Evolutionary conservation across 768 basidiomycete genomes (phyloP), one percentile per base, ranked within the genome.

Genomic region (Brasilioporus rufonigricans): DNA sequence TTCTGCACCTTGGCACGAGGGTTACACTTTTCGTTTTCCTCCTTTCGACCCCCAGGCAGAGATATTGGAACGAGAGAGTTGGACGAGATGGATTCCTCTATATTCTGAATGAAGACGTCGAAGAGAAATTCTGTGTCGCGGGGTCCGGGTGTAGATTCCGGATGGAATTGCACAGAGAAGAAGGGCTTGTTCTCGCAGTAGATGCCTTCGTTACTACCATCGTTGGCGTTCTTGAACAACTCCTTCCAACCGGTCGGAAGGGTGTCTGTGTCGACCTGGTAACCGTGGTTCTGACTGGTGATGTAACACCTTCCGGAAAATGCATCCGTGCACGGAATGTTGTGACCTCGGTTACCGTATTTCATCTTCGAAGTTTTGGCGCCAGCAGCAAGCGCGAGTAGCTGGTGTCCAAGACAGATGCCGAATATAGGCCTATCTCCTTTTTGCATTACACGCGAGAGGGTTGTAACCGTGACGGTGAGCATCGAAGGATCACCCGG

Each of bases 151-250:
- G 91, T 92, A 29, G 91, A 93, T 72, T 99, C 97, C 23, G 97
- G 97, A 71, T 99, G 97, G 80, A 99, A 99, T 70, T 99, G 97
- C 19, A 98, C 96, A 21, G 96, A 98, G 74, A 99, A 98, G 79
- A 91, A 97, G 0, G 97, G 96, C 61, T 91, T 91, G 69, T 86
- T 82, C 57, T 88, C 85, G 73, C 84, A 95, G 74, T 93, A 96
- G 59, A 99, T 94, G 56, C 97, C 97, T 72, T 99, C 97, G 69
- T 99, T 99, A 69, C 92, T 94, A 45, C 84, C 86, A 67, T 99
- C 97, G 71, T 98, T 99, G 50, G 97, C 96, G 67, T 99, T 99
- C 64, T 79, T 78, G 79, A 98, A 99, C 23, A 99, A 77, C 70
- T 95, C 93, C 68, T 87, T 88, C 97, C 97, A 99, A 1, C 89